Base-by-base conservation (phyloP, 2,329 filamentous ascomycete genomes). In the Xylaria sp. region DNA sequence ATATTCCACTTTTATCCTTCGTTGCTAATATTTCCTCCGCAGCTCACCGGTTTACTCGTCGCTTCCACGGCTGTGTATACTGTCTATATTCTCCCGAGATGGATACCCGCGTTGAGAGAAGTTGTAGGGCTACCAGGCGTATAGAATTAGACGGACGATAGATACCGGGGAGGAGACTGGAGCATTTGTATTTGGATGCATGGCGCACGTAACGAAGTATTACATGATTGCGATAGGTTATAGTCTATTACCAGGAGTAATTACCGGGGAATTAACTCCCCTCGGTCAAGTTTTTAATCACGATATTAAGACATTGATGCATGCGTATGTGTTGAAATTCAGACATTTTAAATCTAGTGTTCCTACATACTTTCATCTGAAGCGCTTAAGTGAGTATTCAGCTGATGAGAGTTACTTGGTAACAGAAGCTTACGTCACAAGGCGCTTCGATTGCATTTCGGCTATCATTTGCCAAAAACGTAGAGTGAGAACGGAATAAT, bases 81-180 rank as follows among this genome's bases (percentile, higher is more conserved):
- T 0, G 60, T 77, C 54, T 77, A 77, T 52, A 68, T 74, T 20
- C 70, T 75, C 20, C 75, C 75, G 8, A 70, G 75, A 52, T 74
- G 71, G 73, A 59, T 74, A 65, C 75, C 75, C 8, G 71, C 64
- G 2, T 39, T 74, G n/a, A 71, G 75, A 49, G 59, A 8, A 2
- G 7, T 77, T 20, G 62, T 76, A 10, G 75, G 75, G 48, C 52
- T 77, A 48, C 75, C 75, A 3, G 75, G 75, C 56, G 72, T 77
- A 69, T 75, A 72, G 68, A 68, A 56, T 48, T 25, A 23, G 58
- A 51, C 23, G 46, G 54, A 33, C 52, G 41, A 60, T 59, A 49
- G 48, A 65, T 12, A 23, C 7, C 18, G 41, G 31, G 28, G 33
- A 39, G 18, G 41, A 28, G 51, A 6, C 8, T 48, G 33, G 25